Evolutionary conservation across 169 alveolate genomes (phyloP).

Genomic region (Plasmodium malariae): DNA sequence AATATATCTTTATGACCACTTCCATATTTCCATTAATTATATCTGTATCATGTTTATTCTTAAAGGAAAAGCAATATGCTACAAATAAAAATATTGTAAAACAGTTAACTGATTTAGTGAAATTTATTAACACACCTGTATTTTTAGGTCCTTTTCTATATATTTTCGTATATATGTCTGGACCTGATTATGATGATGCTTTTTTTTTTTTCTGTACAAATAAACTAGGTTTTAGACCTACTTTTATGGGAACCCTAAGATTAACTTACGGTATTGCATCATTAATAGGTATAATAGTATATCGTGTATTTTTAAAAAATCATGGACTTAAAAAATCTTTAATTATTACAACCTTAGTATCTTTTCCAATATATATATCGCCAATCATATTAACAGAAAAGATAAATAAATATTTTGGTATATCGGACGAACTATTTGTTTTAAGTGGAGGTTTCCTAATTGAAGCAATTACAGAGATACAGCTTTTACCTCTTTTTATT

Average conservation of each 20-base stretch:
- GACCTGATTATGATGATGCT: slow-evolving; percentile 95
- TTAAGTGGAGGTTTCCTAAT: slow-evolving; percentile 93
- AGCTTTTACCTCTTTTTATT: slow-evolving; percentile 94
- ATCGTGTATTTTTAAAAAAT: slow-evolving; percentile 90
- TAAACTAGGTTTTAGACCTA: slow-evolving; percentile 93
- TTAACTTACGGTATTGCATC: slow-evolving; percentile 94
- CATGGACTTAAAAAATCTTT: slow-evolving; percentile 90
- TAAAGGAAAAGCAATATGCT: slow-evolving; percentile 86
- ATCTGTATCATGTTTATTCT: slow-evolving; percentile 87
- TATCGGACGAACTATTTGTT: slow-evolving; percentile 92
- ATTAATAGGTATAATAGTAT: slow-evolving; percentile 91
- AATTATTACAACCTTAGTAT: slow-evolving; percentile 90
- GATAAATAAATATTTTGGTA: slow-evolving; percentile 88
- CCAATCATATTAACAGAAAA: slow-evolving; percentile 92
- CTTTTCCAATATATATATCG: slow-evolving; percentile 86
- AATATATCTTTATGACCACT: slow-evolving; percentile 90
- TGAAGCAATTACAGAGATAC: slow-evolving; percentile 94
- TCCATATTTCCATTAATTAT: slow-evolving; percentile 91
- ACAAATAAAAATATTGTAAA: slow-evolving; percentile 80
- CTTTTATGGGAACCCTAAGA: slow-evolving; percentile 95
- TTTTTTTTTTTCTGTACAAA: slow-evolving; percentile 95
- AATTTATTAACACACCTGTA: slow-evolving; percentile 88
- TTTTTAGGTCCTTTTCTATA: slow-evolving; percentile 93
- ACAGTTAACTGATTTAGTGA: slow-evolving; percentile 86
- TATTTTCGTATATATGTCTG: slow-evolving; percentile 90